Evolutionary conservation across 805 yeast genomes (phyloP).

Genomic region (Kodamaea leandrae): DNA sequence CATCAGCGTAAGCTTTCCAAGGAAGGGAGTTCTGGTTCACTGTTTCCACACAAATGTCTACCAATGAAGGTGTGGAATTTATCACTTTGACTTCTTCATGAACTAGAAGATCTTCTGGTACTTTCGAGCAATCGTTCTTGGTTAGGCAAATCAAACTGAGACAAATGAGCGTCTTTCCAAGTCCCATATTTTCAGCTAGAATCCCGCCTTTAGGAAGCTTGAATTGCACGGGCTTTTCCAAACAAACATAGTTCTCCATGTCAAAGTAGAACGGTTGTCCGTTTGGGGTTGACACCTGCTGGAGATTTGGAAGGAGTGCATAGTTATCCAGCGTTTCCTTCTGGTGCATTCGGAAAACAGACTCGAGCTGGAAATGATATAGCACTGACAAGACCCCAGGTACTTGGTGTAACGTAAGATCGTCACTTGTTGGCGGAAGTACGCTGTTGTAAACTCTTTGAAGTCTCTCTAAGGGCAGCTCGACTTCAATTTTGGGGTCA

Average conservation of each 20-base stretch:
- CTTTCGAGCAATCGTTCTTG: slow-evolving; percentile 47
- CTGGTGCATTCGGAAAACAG: slow-evolving; percentile 58
- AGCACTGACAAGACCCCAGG: slow-evolving; percentile 49
- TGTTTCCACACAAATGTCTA: slow-evolving; percentile 41
- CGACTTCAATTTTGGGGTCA: slow-evolving; percentile 9
- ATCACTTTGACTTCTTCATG: slow-evolving; percentile 4
- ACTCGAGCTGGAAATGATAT: slow-evolving; percentile 59
- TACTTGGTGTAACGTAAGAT: not conserved
- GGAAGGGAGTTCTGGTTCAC: slow-evolving; percentile 51
- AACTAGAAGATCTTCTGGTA: slow-evolving; percentile 32
- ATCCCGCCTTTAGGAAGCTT: slow-evolving; percentile 59
- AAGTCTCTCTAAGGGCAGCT: slow-evolving; percentile 15
- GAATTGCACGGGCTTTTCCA: slow-evolving; percentile 39
- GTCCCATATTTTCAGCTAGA: slow-evolving; percentile 66
- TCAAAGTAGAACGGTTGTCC: slow-evolving; percentile 34
- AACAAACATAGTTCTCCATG: slow-evolving; percentile 26
- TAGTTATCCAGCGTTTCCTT: slow-evolving; percentile 42
- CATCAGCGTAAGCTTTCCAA: slow-evolving; percentile 50
- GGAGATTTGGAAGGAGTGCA: slow-evolving; percentile 35
- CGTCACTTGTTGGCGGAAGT: slow-evolving; percentile 22
- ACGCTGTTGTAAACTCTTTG: slow-evolving; percentile 35
- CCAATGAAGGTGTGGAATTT: slow-evolving; percentile 14
- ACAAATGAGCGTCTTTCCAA: slow-evolving; percentile 63
- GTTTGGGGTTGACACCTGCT: slow-evolving; percentile 21
- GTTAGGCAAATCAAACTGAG: slow-evolving; percentile 56